Percentiles rank a stretch among this genome's conserved stretches.
phyloP scores from a whole-genome alignment of 140 eudicot species.

The Erigeron philadelphicus region DNA sequence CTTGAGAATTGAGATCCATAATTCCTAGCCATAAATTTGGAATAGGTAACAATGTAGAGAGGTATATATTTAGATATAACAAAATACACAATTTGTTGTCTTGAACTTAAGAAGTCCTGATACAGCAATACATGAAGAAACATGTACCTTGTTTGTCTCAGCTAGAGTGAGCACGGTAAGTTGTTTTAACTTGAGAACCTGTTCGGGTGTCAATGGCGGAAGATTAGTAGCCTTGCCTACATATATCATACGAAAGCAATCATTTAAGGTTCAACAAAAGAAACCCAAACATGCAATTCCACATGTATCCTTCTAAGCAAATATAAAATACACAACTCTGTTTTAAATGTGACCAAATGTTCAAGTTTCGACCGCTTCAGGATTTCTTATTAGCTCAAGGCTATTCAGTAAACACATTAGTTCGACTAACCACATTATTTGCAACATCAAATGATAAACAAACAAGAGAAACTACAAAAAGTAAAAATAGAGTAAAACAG shows the following conservation, averaged over 20 bases:
- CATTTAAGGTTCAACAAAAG: conserved; percentile 4
- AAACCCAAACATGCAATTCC: neutral
- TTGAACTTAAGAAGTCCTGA: neutral
- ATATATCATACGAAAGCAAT: conserved; percentile 19
- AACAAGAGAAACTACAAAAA: neutral
- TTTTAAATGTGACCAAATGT: too few relatives aligned
- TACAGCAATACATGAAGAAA: conserved; percentile 3
- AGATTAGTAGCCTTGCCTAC: conserved; percentile 58
- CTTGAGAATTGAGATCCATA: neutral
- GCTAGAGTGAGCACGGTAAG: conserved; percentile 89
- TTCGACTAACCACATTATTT: neutral
- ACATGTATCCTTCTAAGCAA: too few relatives aligned
- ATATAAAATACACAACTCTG: neutral
- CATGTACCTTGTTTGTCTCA: conserved; percentile 78
- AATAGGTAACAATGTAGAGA: neutral
- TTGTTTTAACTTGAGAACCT: conserved; percentile 82
- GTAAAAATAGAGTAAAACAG: neutral
- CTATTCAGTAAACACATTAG: neutral
- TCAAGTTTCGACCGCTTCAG: too few relatives aligned
- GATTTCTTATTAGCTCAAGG: too few relatives aligned
- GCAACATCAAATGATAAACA: conserved; percentile 13
- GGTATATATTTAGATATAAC: neutral
- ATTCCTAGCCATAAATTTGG: neutral
- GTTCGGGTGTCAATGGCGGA: conserved; percentile 70
- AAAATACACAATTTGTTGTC: neutral